Evolutionary conservation across 352 stramenopile genomes (phyloP), one percentile per base, ranked within the genome.

Genomic region (Globisporangium orthogonon): DNA sequence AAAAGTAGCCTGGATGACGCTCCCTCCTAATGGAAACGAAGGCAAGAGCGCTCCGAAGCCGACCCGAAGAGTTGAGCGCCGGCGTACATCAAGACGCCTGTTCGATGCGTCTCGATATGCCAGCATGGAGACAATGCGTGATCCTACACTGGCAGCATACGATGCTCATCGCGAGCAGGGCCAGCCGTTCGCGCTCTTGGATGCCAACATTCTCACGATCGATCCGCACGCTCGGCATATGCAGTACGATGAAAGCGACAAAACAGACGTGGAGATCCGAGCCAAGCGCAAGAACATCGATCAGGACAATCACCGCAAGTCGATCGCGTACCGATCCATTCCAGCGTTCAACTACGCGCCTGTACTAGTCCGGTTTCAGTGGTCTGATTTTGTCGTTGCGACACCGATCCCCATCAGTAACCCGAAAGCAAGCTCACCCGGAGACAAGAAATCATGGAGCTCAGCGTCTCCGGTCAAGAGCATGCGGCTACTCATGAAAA

Each of bases 331-430:
- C 23, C 76, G 74, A 17, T 73, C 69, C 23, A 86, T 84, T 28
- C 78, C 78, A 18, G 70, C 76, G 9, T 89, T 89, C 57, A 87
- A 87, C 40, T 87, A 87, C 58, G 65, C 74, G 43, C 75, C 75
- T 0, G 69, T 89, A 39, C 29, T 71, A 13, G 78, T 89, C 55
- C 76, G 85, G 39, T 87, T 89, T 54, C 74, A 89, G 56, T 87
- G 79, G 76, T 87, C 76, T 0, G 76, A 87, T 50, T 89, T 89
- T 39, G 76, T 89, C 7, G 70, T 89, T 15, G 79, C 79, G 5
- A 78, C 62, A 5, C 75, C 78, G 0, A 76, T 87, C 37, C 55
- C 65, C 9, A 30, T 59, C 3, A 63, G 45, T 28, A 56, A 47
- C 17, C 28, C 23, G 14, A 31, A 13, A 11, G 10, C 18, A 15